Conservation (phyloP, 75 land plant species). For the Sequoiadendron giganteum region DNA sequence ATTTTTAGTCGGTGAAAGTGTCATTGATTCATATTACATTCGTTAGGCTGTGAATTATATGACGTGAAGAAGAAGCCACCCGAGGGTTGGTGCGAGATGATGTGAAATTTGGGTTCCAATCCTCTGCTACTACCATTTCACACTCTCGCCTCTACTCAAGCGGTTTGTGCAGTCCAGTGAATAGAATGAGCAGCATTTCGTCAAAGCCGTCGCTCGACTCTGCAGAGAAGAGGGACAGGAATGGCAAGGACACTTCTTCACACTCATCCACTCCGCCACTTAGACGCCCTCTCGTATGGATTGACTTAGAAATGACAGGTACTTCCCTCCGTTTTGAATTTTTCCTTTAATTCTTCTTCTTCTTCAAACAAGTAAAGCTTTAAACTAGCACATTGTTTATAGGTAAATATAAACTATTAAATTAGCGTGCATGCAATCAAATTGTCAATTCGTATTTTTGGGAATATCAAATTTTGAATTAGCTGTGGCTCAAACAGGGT, state of each 20-base stretch:
- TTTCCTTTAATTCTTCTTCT: not conserved
- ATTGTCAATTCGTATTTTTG: not conserved
- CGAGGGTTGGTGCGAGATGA: not conserved
- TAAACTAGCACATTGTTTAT: too few relatives aligned
- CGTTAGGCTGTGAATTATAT: too few relatives aligned
- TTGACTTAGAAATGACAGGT: constrained; percentile 53
- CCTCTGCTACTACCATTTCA: not conserved
- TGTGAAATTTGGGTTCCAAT: not conserved
- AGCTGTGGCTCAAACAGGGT: not conserved
- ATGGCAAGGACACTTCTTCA: not conserved
- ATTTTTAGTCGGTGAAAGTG: too few relatives aligned
- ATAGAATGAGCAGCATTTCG: not conserved
- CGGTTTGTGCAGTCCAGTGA: not conserved
- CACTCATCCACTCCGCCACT: not conserved
- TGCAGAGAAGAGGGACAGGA: not conserved
- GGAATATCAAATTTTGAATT: not conserved
- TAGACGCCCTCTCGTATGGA: constrained; percentile 45
- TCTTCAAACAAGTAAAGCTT: not conserved
- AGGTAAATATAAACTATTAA: too few relatives aligned
- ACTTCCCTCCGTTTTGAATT: not conserved
- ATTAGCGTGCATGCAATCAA: not conserved
- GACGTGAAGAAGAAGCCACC: too few relatives aligned
- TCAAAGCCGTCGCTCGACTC: not conserved
- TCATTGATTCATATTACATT: too few relatives aligned
- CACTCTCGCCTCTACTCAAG: not conserved